Conservation (phyloP, 2,329 filamentous ascomycete genomes). For the Penicillium frequentans region DNA sequence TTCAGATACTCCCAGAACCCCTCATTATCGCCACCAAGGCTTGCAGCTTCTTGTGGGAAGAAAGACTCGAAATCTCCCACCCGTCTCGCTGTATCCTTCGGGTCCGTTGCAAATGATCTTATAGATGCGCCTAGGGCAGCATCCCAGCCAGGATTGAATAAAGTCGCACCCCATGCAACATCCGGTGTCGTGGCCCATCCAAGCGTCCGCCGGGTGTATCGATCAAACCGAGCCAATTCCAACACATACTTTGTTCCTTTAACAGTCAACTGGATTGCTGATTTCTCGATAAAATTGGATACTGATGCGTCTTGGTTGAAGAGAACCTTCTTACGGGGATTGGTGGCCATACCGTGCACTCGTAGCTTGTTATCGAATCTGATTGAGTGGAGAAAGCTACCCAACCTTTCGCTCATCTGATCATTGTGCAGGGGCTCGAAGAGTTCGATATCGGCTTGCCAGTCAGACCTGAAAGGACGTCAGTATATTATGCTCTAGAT, state of each 20-base stretch:
- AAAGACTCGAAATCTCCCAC: not conserved
- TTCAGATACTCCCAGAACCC: not conserved
- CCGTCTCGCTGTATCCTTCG: not conserved
- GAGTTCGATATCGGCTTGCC: constrained; percentile 43
- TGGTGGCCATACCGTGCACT: constrained; percentile 19
- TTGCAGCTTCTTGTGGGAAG: not conserved
- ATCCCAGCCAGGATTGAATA: constrained; percentile 44
- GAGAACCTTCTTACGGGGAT: constrained; percentile 29
- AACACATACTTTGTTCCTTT: constrained; percentile 43
- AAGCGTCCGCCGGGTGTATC: constrained; percentile 20
- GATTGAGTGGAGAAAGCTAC: constrained; percentile 1
- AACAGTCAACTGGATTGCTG: constrained; percentile 39
- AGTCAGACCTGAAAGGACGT: constrained; percentile 34
- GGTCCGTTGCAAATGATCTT: not conserved
- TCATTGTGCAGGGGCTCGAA: constrained; percentile 35
- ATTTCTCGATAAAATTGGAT: constrained; percentile 39
- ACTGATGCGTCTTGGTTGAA: constrained; percentile 30
- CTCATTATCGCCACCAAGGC: not conserved
- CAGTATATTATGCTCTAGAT: no score
- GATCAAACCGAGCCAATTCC: constrained; percentile 46
- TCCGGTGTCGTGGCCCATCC: constrained; percentile 14
- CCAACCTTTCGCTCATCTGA: constrained; percentile 20
- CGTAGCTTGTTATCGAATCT: constrained; percentile 1
- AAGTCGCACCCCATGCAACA: constrained; percentile 38
- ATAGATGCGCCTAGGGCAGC: constrained; percentile 29